Base-by-base conservation (phyloP, 345 rosid genomes). In the Gossypium stocksii region DNA sequence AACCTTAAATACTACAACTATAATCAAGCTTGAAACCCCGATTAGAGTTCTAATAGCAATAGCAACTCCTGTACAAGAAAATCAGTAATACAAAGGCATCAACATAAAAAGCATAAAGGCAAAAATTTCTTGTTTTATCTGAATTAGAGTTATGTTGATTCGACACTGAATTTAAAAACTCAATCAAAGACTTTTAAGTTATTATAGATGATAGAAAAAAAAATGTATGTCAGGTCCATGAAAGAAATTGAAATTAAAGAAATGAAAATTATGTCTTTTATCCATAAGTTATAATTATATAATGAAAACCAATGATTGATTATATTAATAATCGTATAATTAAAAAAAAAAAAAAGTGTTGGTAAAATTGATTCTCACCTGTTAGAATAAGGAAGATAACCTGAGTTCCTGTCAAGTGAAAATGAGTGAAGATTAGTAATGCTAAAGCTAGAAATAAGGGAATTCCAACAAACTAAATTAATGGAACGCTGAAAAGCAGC, bases 391-490 rank as follows among this genome's bases (percentile, higher is more conserved):
- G 23, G 56, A 49, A 45, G 25, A 15, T n/a, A 45, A 46, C 10
- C 71, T 67, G 71, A 2, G 56, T 67, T 23, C 71, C 71, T 46
- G 71, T 48, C 22, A 67, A 49, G 16, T 2, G 14, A 67, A n/a
- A 46, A 67, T 46, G 22, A 13, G 12, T 4, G 2, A 29, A 29
- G 7, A 19, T 51, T 69, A 68, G 13, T 22, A 15, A 15, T 51
- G 15, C 8, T 9, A 63, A 3, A 63, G 46, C 38, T 23, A 2
- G 22, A 3, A n/a, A 20, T 1, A 19, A 25, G 19, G 16, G 49
- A 46, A 20, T 27, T 67, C 27, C 3, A 46, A 9, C 11, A 54
- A 51, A 51, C 56, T 16, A 54, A 29, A 54, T 54, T n/a, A 54
- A 67, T 29, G 19, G 56, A 46, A 4, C 56, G 2, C 12, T 29